Conservation (phyloP, 352 stramenopile species). For the Globisporangium takayamanum region DNA sequence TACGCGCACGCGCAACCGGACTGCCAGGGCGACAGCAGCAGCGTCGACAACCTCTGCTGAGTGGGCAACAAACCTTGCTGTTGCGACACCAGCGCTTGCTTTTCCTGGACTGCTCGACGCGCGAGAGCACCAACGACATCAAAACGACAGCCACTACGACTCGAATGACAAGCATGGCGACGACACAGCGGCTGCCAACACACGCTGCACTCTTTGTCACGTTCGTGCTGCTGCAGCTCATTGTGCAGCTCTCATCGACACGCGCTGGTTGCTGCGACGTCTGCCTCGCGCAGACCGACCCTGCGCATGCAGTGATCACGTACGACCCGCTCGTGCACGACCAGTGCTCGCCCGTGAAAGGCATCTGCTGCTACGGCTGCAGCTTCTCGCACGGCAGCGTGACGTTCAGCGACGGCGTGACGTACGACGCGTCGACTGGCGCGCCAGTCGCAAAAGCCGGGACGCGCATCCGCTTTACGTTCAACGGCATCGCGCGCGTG, state of each 20-base stretch:
- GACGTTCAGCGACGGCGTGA: constrained; percentile 30
- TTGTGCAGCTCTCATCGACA: constrained; percentile 1
- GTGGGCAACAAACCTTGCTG: too few species aligned
- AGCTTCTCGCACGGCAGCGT: constrained; percentile 28
- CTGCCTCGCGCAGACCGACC: constrained; percentile 35
- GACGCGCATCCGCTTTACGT: constrained; percentile 49
- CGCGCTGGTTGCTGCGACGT: constrained; percentile 31
- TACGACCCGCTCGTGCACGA: constrained; percentile 41
- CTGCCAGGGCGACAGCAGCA: too few species aligned
- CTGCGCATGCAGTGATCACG: constrained; percentile 19
- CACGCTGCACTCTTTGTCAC: not conserved
- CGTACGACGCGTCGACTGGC: constrained; percentile 21
- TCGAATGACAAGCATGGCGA: too few species aligned
- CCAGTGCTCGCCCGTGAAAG: constrained; percentile 28
- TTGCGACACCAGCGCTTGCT: too few species aligned
- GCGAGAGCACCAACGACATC: too few species aligned
- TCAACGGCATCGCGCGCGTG: constrained; percentile 40
- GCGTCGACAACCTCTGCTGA: too few species aligned
- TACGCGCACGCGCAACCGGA: too few species aligned
- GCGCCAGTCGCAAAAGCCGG: constrained; percentile 22
- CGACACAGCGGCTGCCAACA: too few species aligned
- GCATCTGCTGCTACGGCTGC: constrained; percentile 54
- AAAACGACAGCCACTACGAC: too few species aligned
- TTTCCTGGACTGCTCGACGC: too few species aligned
- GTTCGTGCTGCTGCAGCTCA: not conserved